Percentiles rank a stretch among this genome's conserved stretches.
These are phyloP conservation scores for Sclerotiophoma versabilis DNA, from an alignment of 2,329 filamentous ascomycete species.

Conservation along the genomic window DNA sequence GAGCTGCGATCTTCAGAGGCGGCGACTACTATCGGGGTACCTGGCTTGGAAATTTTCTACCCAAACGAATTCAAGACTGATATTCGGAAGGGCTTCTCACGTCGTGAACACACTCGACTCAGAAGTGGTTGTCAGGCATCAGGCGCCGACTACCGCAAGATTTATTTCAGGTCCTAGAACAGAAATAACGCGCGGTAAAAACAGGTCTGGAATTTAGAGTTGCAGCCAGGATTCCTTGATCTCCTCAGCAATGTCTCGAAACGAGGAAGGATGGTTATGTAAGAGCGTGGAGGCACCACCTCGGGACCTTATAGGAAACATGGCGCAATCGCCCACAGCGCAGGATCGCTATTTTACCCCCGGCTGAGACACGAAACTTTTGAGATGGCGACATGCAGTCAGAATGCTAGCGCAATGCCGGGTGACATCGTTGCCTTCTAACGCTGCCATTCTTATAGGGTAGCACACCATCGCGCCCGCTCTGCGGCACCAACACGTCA, in stretches of 20 bases:
- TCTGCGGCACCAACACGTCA: conserved; percentile 27
- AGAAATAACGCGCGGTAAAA: not conserved
- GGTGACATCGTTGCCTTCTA: conserved; percentile 21
- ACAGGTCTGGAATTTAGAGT: not conserved
- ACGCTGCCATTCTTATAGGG: conserved; percentile 38
- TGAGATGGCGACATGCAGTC: conserved; percentile 29
- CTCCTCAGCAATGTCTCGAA: conserved; percentile 1
- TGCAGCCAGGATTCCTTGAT: not conserved
- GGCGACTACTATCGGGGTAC: not conserved
- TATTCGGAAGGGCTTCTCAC: not conserved
- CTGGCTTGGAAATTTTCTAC: conserved; percentile 4
- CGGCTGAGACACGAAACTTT: conserved; percentile 20
- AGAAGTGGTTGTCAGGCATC: not conserved
- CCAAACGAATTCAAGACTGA: not conserved
- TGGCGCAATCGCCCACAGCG: conserved; percentile 29
- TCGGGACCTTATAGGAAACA: conserved; percentile 22
- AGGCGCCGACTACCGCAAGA: not conserved
- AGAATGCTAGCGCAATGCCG: conserved; percentile 24
- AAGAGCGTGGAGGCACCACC: conserved; percentile 30
- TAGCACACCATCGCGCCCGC: conserved; percentile 34
- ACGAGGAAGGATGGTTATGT: conserved; percentile 22
- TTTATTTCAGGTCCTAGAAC: not conserved
- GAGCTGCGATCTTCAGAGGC: conserved; percentile 4
- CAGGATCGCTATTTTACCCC: conserved; percentile 22
- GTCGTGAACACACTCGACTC: conserved; percentile 7